phyloP scores from a whole-genome alignment of 2,329 filamentous ascomycete genomes.

The Davidsoniella neocaledoniae region DNA sequence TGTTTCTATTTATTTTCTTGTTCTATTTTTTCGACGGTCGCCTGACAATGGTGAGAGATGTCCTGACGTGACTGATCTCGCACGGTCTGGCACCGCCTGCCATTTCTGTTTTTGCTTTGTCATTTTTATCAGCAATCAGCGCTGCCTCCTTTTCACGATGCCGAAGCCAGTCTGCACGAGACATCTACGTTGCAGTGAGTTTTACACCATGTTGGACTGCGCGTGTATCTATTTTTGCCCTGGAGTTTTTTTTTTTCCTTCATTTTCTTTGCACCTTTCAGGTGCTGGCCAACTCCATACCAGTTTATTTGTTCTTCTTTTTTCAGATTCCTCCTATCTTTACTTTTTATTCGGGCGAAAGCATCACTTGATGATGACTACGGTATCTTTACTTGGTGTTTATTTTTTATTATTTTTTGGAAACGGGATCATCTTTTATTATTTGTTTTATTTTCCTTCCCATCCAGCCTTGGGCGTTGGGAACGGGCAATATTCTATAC shows the following conservation, averaged over 20 bases:
- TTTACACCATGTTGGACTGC: not conserved
- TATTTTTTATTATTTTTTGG: slow-evolving; percentile 1
- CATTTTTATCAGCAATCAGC: not conserved
- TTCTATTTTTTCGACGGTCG: slow-evolving; percentile 1
- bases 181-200: not conserved
- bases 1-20: not conserved
- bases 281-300: not conserved
- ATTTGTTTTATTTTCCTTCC: not conserved
- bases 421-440: not conserved
- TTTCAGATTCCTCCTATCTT: not conserved
- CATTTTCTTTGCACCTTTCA: not conserved
- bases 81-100: too few relatives aligned
- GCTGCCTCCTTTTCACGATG: not conserved
- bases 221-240: not conserved
- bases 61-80: not conserved
- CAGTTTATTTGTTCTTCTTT: not conserved
- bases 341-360: not conserved
- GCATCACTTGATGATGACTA: not conserved
- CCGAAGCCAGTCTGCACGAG: not conserved
- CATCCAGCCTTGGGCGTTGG: not conserved
- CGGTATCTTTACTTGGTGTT: not conserved
- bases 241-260: slow-evolving; percentile 7
- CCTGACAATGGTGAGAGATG: slow-evolving; percentile 3
- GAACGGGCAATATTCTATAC: too few relatives aligned
- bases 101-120: slow-evolving; percentile 2